Evolutionary conservation across 2,329 filamentous ascomycete species (phyloP), one percentile per base, ranked within the genome.

Genomic region (Paraconiothyrium sp.): DNA sequence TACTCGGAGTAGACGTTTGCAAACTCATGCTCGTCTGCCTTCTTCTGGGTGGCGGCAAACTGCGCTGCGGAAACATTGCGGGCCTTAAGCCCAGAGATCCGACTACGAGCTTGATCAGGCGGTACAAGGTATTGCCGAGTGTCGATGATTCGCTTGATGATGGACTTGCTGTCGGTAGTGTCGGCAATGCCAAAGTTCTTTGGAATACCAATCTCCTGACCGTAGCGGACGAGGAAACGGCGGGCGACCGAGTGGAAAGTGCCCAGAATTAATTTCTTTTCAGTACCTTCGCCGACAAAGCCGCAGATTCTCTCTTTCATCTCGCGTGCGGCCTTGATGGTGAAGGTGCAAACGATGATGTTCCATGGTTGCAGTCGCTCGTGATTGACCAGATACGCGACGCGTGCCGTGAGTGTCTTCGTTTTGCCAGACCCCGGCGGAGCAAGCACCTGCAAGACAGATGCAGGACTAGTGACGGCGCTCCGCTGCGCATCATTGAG

Each of bases 271-370:
- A 99, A 84, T 71, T 89, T 91, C 58, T 86, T 89, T 74, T 93
- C 92, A 16, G 89, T 81, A 6, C 89, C 89, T 62, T 90, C 86
- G 1, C 93, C 93, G n/a, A 98, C 84, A n/a, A 92, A 85, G 61
- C 86, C 90, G 0, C 89, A 88, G 59, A 98, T 92, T 8, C 94
- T 88, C 73, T 93, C 89, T 72, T 93, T 93, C 94, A 99, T 99
- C 81, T 98, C 94, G 20, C 86, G 87, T 20, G 94, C 92, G 0
- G 95, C 94, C 78, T 98, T 98, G 77, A 97, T 93, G 1, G 95
- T 99, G 75, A 99, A 99, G 0, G 94, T 98, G 64, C 94, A 95
- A 62, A 97, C 94, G 62, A 99, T 89, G 71, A 98, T 89, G 80
- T 97, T 93, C 81, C 91, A 89, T 72, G 94, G 94, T 59, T 88